phyloP scores from a whole-genome alignment of 202 grass and related monocot species.

The Musa balbisiana region DNA sequence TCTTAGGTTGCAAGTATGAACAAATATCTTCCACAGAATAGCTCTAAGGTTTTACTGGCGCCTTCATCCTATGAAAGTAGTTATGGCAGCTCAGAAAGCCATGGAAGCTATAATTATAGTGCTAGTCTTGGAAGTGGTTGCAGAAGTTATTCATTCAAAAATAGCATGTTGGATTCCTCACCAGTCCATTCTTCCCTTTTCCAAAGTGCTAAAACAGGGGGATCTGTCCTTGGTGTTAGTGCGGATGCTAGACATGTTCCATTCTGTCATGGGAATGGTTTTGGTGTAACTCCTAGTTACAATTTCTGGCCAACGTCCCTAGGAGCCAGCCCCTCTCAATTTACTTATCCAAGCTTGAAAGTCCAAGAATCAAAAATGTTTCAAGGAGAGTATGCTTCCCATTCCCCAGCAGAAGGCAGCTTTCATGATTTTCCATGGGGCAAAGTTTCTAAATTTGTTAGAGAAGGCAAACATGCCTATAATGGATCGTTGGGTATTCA shows the following conservation, averaged over 20 bases:
- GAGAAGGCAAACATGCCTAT: not conserved
- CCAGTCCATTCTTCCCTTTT: not conserved
- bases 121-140: not conserved
- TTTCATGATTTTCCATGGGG: not conserved
- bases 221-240: not conserved
- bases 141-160: not conserved
- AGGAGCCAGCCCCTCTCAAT: not conserved
- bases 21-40: not conserved
- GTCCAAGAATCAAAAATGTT: not conserved
- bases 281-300: not conserved
- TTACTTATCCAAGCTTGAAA: not conserved
- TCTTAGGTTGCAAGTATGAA: not conserved
- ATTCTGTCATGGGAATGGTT: not conserved
- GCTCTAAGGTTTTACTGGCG: not conserved
- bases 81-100: slow-evolving; percentile 4
- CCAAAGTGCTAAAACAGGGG: not conserved
- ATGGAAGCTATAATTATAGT: slow-evolving; percentile 1
- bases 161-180: not conserved
- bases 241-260: not conserved
- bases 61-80: not conserved
- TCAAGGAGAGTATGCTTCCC: not conserved
- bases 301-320: not conserved
- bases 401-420: not conserved
- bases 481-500: not conserved
- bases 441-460: not conserved